Base-by-base conservation (phyloP, 2,329 filamentous ascomycete species). In the Xylaria sp. region DNA sequence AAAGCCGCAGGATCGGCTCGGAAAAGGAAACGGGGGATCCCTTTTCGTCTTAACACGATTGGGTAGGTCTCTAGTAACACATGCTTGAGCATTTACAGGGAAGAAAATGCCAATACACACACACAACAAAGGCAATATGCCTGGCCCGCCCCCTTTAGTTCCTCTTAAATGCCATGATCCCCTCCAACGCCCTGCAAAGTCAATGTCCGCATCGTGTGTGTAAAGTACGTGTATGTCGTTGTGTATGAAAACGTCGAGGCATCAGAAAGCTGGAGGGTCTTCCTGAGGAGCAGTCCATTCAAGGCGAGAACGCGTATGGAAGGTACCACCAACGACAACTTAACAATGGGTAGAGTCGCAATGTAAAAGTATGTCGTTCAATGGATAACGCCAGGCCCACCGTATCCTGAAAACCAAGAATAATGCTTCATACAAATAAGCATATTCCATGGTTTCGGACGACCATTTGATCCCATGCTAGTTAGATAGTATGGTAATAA, bases 361-460 rank as follows among this genome's bases (percentile, higher is more conserved):
- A 48, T 50, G 38, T 38, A 46, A 39, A 48, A 52, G 38, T 38
- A 46, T 43, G 26, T 39, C 52, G 22, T 50, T 39, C 39, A 38
- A 54, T 46, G 48, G 24, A 43, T 13, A 53, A 54, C 24, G 50
- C 20, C 62, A 43, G 38, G 48, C 53, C 44, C 43, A 47, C 50
- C 51, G 55, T 68, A 67, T 67, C 65, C 66, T 66, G 59, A 60
- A 64, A 56, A 61, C 45, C 52, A 54, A 62, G 48, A 57, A 60
- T 52, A 34, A 61, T 66, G 60, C 56, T 62, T 44, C 22, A 18
- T 56, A 21, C 24, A 34, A 50, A 57, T 57, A 57, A 50, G 58
- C 50, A 56, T 59, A 49, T 53, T 49, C 34, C 49, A 8, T 55
- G 42, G 50, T 61, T 52, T 52, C 44, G 24, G 47, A 60, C 56